Conservation (phyloP, 352 stramenopile genomes). For the Globisporangium orthogonon region DNA sequence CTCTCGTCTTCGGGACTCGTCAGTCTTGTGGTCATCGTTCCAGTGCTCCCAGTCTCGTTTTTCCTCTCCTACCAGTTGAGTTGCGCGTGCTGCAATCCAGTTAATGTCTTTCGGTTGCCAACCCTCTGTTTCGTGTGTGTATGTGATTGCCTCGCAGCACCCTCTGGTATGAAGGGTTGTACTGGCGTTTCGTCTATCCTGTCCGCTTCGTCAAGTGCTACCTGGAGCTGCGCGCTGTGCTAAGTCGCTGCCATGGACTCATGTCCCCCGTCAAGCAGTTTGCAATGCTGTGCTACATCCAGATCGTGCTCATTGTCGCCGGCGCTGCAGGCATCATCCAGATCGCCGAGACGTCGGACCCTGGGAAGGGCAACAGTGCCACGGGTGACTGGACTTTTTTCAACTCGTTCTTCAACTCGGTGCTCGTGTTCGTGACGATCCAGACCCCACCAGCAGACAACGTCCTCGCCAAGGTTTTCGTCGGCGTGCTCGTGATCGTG, state of each 20-base stretch:
- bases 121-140: not conserved
- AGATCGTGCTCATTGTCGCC: slow-evolving; percentile 74
- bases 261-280: slow-evolving; percentile 81
- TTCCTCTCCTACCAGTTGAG: slow-evolving; percentile 68
- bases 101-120: not conserved
- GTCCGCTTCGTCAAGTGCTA: slow-evolving; percentile 83
- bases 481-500: slow-evolving; percentile 75
- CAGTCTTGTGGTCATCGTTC: slow-evolving; percentile 58
- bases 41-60: slow-evolving; percentile 73
- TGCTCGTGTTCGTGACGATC: slow-evolving; percentile 86
- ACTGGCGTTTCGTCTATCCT: slow-evolving; percentile 82
- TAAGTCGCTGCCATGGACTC: slow-evolving; percentile 71
- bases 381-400: slow-evolving; percentile 85
- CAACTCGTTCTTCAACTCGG: slow-evolving; percentile 86
- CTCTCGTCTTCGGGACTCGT: slow-evolving; percentile 50
- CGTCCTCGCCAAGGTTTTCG: slow-evolving; percentile 72
- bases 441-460: slow-evolving; percentile 80
- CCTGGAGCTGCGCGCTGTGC: slow-evolving; percentile 58
- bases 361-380: slow-evolving; percentile 21
- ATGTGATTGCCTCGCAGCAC: slow-evolving; percentile 28
- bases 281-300: slow-evolving; percentile 74
- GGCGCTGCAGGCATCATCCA: slow-evolving; percentile 78
- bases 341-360: slow-evolving; percentile 77
- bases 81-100: not conserved
- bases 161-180: slow-evolving; percentile 66